Base-by-base conservation (phyloP, 164 flowering plant genomes). In the Macadamia integrifolia region DNA sequence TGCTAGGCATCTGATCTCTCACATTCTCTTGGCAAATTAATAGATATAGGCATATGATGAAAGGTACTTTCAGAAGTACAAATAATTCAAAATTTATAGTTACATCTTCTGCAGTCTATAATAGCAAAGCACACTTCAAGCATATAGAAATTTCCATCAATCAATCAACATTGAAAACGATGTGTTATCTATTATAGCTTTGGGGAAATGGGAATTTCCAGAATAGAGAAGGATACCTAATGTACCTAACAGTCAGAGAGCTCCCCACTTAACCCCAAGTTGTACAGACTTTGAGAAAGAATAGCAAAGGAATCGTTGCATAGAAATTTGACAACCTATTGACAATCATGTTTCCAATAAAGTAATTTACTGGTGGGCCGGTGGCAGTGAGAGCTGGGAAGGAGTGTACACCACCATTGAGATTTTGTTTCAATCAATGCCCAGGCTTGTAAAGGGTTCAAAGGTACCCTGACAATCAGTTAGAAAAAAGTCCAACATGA, bases 391-490 rank as follows among this genome's bases (percentile, higher is more conserved):
- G 71, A 74, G 70, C 68, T 67, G 64, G 62, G 70, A 70, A 53
- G 68, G 61, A 66, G 70, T 58, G 48, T 57, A 59, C 72, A 64
- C 73, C 81, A 68, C 71, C 67, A 68, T 40, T 67, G 67, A 67
- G 74, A 70, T 72, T 72, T 53, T 43, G 71, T 64, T 80, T 73
- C 89, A 92, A 69, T 92, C 98, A 67, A 92, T 88, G 74, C 94
- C 94, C 92, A 92, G 76, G 84, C 88, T 85, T 62, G 90, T 84
- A 77, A 75, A 85, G 58, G 91, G 84, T 78, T 90, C 98, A 78
- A 79, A 80, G 64, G 80, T 85, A 77, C 90, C 94, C 98, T 92
- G 91, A 65, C 72, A 82, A 84, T 67, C 62, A 82, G 61, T 69
- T 71, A 69, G 14, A 53, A 53, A 52, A 71, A 44, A 40, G 49